Percentiles rank a stretch among this genome's conserved stretches.
These are phyloP conservation scores for Ceratobasidium sp. DNA, from an alignment of 1,284 basidiomycete genomes.

Conservation along the genomic window DNA sequence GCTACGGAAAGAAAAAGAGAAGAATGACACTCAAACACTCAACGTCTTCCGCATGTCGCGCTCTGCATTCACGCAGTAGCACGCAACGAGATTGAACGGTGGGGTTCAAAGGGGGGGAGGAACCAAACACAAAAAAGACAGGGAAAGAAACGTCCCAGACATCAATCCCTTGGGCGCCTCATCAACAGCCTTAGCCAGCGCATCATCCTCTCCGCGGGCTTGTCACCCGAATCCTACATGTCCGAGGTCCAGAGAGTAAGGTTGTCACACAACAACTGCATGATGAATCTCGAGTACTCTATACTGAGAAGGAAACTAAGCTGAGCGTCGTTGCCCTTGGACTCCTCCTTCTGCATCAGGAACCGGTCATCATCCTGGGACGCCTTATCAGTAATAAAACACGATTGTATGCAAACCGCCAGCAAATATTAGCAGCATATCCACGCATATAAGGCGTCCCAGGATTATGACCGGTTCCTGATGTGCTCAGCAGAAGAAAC, in stretches of 20 bases:
- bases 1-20: background rate
- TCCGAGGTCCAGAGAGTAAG: conserved; percentile 98
- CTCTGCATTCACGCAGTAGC: conserved; percentile 41
- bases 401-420: too few species aligned
- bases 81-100: conserved; percentile 35
- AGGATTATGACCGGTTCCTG: too few species aligned
- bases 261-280: conserved; percentile 99
- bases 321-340: conserved; percentile 98
- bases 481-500: conserved; percentile 99
- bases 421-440: too few species aligned
- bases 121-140: background rate
- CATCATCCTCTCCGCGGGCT: conserved; percentile 31
- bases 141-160: background rate
- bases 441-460: too few species aligned
- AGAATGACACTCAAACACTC: background rate
- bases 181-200: background rate
- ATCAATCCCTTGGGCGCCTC: conserved; percentile 29
- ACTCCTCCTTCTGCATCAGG: conserved; percentile 99
- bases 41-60: conserved; percentile 38
- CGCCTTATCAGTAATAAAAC: too few species aligned
- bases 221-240: conserved; percentile 82
- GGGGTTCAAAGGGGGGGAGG: conserved; percentile 4
- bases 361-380: too few species aligned
- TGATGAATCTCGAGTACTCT: conserved; percentile 98
- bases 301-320: background rate